Evolutionary conservation across 2,329 filamentous ascomycete species (phyloP), one percentile per base, ranked within the genome.

Genomic region (Diaporthe sp.): DNA sequence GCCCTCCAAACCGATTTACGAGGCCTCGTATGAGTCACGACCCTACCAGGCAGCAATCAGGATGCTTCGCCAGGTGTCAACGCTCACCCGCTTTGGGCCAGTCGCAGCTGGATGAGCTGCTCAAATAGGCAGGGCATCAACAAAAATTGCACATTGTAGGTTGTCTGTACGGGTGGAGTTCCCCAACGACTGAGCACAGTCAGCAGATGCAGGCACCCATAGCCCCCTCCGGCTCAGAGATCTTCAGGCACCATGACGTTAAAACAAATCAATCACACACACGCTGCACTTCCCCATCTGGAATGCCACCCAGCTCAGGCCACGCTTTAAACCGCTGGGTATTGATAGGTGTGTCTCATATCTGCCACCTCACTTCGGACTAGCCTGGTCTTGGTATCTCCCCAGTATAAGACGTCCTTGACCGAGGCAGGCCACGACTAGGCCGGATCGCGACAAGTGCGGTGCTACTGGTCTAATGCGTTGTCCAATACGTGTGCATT

Each of bases 271-370:
- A 50, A 66, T 50, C 9, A 33, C 17, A 22, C 60, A 47, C 28
- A 19, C n/a, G n/a, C 28, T 25, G 19, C 5, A 35, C n/a, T 17
- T 10, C 61, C 19, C 25, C 42, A 7, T 25, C 28, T 50, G 61
- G 61, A 50, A 66, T 66, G 61, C 45, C 28, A 25, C 19, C 42
- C 28, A n/a, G 60, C 42, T 50, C 42, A 50, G 61, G 10, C 45
- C 61, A n/a, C 19, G 3, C 40, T 35, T 28, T 30, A 33, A 55
- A 17, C 40, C 25, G 17, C 25, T 47, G 45, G n/a, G 25, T 66
- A 66, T 66, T n/a, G 61, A 35, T 66, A 50, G 61, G 19, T 12
- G 61, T 66, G 61, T 66, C 61, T 66, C 61, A 50, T n/a, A 5
- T 66, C 61, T 50, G 30, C 42, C 28, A 66, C 28, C 28, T 66